Evolutionary conservation across 345 rosid genomes (phyloP).

Genomic region (Lagerstroemia speciosa): DNA sequence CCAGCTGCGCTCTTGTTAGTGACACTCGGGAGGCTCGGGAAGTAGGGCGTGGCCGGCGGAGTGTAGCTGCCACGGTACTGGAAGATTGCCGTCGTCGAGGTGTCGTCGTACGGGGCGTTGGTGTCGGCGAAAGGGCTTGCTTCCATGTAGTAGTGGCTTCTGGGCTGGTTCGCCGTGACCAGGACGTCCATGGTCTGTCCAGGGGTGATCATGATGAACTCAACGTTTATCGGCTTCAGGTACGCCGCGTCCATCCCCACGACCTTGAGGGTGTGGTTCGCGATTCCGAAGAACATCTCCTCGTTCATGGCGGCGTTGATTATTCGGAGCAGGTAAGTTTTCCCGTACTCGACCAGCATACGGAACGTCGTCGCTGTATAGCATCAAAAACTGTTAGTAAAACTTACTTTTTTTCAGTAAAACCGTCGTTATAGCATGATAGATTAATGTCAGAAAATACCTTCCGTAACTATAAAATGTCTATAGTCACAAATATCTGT

Average conservation of each 20-base stretch:
- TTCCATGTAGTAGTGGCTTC: neutral
- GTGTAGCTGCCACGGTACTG: slow-evolving; percentile 23
- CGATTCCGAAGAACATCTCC: slow-evolving; percentile 24
- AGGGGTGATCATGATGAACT: slow-evolving; percentile 31
- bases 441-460: no score
- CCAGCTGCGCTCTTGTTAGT: slow-evolving; percentile 14
- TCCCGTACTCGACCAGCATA: slow-evolving; percentile 11
- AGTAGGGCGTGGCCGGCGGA: slow-evolving; percentile 13
- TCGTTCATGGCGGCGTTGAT: slow-evolving; percentile 24
- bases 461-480: no score
- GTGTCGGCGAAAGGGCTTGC: slow-evolving; percentile 17
- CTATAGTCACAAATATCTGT: no score
- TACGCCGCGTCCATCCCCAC: slow-evolving; percentile 28
- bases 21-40: slow-evolving; percentile 22
- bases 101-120: slow-evolving; percentile 9
- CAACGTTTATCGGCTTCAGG: slow-evolving; percentile 9
- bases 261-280: slow-evolving; percentile 23
- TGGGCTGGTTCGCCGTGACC: slow-evolving; percentile 24
- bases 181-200: slow-evolving; percentile 42
- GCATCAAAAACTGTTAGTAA: no score
- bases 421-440: no score
- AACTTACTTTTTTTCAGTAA: no score
- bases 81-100: slow-evolving; percentile 24
- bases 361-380: slow-evolving; percentile 13
- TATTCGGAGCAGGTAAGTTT: slow-evolving; percentile 24